Percentiles rank a stretch among this genome's conserved stretches.
These are phyloP conservation scores for Diutina mesorugosa DNA, from an alignment of 1,139 yeast genomes.

Conservation along the genomic window DNA sequence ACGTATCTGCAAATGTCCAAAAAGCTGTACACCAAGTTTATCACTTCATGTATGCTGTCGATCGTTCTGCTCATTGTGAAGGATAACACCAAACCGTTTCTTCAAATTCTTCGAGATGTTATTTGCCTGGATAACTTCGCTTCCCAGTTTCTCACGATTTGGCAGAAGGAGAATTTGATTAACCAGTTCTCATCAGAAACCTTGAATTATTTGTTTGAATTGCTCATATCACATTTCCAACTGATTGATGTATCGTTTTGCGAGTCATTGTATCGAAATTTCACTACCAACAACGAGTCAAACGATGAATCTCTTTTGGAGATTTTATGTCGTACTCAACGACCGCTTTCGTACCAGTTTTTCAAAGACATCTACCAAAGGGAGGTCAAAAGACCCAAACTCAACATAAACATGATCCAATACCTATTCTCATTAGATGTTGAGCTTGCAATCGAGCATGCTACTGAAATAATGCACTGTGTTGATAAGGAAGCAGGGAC, in stretches of 20 bases:
- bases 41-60: not conserved
- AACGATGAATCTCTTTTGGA: constrained; percentile 26
- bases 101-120: not conserved
- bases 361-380: constrained; percentile 19
- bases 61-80: not conserved
- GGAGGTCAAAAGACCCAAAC: constrained; percentile 12
- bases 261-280: constrained; percentile 29
- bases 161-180: not conserved
- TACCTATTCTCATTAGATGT: constrained; percentile 34
- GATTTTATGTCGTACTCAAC: constrained; percentile 26
- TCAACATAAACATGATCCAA: constrained; percentile 33
- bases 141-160: not conserved
- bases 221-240: constrained; percentile 5
- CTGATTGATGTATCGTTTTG: constrained; percentile 15
- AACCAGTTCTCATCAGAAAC: not conserved
- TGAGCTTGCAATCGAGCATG: constrained; percentile 7
- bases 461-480: constrained; percentile 3
- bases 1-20: not conserved
- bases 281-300: constrained; percentile 14
- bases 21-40: not conserved
- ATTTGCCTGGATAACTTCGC: not conserved
- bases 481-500: not conserved
- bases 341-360: constrained; percentile 35
- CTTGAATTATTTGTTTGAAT: not conserved
- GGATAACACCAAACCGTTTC: not conserved